Conservation (phyloP, 2,329 filamentous ascomycete species). For the Colletotrichum siamense region DNA sequence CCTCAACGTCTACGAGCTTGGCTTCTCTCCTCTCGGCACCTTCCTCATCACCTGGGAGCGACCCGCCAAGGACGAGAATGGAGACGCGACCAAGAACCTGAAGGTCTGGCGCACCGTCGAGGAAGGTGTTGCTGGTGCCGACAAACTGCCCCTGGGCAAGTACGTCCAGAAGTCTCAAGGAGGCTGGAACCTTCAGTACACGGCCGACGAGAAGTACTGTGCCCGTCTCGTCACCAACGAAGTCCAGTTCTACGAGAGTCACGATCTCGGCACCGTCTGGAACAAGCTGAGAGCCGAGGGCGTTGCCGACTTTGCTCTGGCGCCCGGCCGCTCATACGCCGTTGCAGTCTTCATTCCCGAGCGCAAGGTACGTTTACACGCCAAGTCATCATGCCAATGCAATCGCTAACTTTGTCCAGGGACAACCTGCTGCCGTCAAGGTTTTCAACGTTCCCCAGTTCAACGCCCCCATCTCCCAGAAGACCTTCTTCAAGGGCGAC, state of each 20-base stretch:
- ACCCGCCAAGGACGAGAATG: slow-evolving; percentile 88
- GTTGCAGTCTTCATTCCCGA: slow-evolving; percentile 96
- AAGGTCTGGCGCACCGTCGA: slow-evolving; percentile 93
- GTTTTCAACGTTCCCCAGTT: slow-evolving; percentile 95
- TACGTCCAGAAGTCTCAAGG: slow-evolving; percentile 97
- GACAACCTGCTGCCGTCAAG: slow-evolving; percentile 91
- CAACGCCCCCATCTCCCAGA: slow-evolving; percentile 83
- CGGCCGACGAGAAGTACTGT: slow-evolving; percentile 89
- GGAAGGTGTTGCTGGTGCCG: slow-evolving; percentile 63
- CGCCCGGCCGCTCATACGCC: slow-evolving; percentile 87
- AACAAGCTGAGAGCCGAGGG: slow-evolving; percentile 95
- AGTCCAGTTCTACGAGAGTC: slow-evolving; percentile 94
- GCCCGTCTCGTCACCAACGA: slow-evolving; percentile 95
- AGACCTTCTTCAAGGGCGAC: slow-evolving; percentile 99
- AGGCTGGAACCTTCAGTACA: slow-evolving; percentile 98
- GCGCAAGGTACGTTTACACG: slow-evolving; percentile 72
- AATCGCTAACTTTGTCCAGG: slow-evolving; percentile 54
- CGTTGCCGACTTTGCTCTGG: slow-evolving; percentile 86
- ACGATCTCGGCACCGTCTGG: slow-evolving; percentile 86
- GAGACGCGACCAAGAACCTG: slow-evolving; percentile 93
- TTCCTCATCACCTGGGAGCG: slow-evolving; percentile 98
- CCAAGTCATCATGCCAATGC: not conserved
- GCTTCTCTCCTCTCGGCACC: slow-evolving; percentile 90
- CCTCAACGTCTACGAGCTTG: slow-evolving; percentile 89
- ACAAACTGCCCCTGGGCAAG: slow-evolving; percentile 79